Evolutionary conservation across 768 basidiomycete species (phyloP), one percentile per base, ranked within the genome.

Genomic region (Xerocomus brunneocitrinus): DNA sequence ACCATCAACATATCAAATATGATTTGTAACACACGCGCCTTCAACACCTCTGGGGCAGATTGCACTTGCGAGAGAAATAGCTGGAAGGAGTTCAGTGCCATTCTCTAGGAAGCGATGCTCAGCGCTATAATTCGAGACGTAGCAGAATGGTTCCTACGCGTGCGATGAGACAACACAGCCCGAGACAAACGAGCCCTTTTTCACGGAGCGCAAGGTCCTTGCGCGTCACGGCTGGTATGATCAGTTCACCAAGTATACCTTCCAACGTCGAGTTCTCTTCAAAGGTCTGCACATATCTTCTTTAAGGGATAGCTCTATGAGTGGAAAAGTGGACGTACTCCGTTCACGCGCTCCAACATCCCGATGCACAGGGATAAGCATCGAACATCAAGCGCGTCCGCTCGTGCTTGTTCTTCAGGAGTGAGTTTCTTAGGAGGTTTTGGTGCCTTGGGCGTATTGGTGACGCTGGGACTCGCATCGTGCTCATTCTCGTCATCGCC

Each of bases 1-100:
- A 89, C 82, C 83, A 93, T 93, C 49, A 95, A 71, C 35, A 92
- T 76, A 67, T 97, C 94, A 61, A 95, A 91, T 4, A 93, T 67
- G 51, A 88, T 80, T 61, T 91, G 83, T n/a, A 91, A 69, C n/a
- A 89, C 76, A 44, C 78, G 80, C 10, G 83, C 69, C 70, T 82
- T 86, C 59, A 93, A 76, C 1, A 76, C 73, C 34, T 85, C 84
- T 0, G 87, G 81, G 0, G 83, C 79, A 3, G 72, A 65, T 45
- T 89, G 73, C 1, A 90, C 74, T 68, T 95, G 92, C 38, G 83
- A 80, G 47, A 83, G 68, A 74, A 98, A 97, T 1, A 98, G 78
- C 47, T 89, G 87, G 66, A 91, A 82, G 16, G 84, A 85, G 47
- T 79, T 71, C 43, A 68, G 55, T 3, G 68, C 67, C 67, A 69